Percentiles rank a stretch among this genome's conserved stretches.
Evolutionary conservation across 257 asterid species (phyloP).

Genomic region (Echites panduratus): DNA sequence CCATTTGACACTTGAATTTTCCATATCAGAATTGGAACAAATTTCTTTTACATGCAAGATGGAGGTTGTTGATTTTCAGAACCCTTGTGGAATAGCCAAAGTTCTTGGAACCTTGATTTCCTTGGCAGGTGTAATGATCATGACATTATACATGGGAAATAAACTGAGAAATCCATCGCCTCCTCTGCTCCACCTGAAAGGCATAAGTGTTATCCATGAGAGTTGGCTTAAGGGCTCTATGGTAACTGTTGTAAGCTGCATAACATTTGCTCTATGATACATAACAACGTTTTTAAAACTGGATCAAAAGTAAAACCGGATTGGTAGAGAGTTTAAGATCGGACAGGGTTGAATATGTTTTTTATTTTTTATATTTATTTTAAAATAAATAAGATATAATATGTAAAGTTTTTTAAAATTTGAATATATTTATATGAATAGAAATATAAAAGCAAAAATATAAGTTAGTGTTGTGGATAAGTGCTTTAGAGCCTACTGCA

Average conservation of each 20-base stretch:
- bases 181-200: conserved; percentile 36
- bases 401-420: no score
- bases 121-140: conserved; percentile 58
- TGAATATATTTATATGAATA: no score
- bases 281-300: no score
- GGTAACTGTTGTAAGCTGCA: conserved; percentile 55
- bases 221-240: conserved; percentile 59
- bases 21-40: not conserved
- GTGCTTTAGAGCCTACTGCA: no score
- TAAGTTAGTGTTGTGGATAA: no score
- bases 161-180: conserved; percentile 34
- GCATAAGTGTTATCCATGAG: conserved; percentile 33
- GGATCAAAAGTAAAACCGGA: no score
- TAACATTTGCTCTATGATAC: no score
- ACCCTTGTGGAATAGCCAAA: conserved; percentile 56
- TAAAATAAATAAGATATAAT: no score
- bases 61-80: conserved; percentile 47
- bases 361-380: no score
- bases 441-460: no score
- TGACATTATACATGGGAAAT: conserved; percentile 68
- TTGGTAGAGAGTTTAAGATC: no score
- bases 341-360: no score
- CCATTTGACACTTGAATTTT: not conserved
- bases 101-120: conserved; percentile 53
- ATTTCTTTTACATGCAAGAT: conserved; percentile 30